phyloP scores from a whole-genome alignment of 768 basidiomycete genomes.

The Lentinula lateritia region DNA sequence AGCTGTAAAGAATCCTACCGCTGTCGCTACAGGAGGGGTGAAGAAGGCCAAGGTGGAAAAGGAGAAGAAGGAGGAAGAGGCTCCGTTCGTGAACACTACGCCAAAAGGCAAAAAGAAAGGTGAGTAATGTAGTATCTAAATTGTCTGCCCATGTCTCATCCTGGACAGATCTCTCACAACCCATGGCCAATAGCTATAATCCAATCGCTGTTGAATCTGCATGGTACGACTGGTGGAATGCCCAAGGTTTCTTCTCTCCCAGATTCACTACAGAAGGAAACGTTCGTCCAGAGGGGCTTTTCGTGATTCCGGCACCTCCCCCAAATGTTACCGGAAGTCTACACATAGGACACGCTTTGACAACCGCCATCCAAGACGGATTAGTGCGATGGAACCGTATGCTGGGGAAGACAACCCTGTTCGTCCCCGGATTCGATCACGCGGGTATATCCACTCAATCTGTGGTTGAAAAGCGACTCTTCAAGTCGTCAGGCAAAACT shows the following conservation, averaged over 20 bases:
- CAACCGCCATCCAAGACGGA: conserved; percentile 85
- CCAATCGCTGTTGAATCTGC: conserved; percentile 91
- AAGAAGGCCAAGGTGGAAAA: conserved; percentile 77
- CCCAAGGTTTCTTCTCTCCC: conserved; percentile 87
- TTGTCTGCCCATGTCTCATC: not conserved
- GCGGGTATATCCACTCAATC: conserved; percentile 98
- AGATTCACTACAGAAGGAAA: conserved; percentile 51
- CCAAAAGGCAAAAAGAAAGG: conserved; percentile 94
- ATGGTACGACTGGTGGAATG: conserved; percentile 98
- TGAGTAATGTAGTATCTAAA: conserved; percentile 21
- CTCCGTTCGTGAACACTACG: conserved; percentile 82
- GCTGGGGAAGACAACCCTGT: conserved; percentile 87
- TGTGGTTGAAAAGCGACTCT: conserved; percentile 90
- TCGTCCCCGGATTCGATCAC: conserved; percentile 94
- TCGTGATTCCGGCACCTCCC: conserved; percentile 87
- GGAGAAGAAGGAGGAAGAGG: conserved; percentile 64
- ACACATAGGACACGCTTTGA: conserved; percentile 94
- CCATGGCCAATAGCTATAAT: conserved; percentile 93
- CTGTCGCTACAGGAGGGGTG: conserved; percentile 34
- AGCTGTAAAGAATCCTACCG: conserved; percentile 44
- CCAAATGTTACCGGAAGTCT: conserved; percentile 96
- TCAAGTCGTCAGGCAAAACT: conserved; percentile 75
- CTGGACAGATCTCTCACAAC: conserved; percentile 66
- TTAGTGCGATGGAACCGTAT: conserved; percentile 96
- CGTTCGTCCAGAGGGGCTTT: conserved; percentile 57